Percentiles rank a stretch among this genome's conserved stretches.
These are phyloP conservation scores for Neurospora discreta DNA, from an alignment of 495 filamentous ascomycete species.

Conservation along the genomic window DNA sequence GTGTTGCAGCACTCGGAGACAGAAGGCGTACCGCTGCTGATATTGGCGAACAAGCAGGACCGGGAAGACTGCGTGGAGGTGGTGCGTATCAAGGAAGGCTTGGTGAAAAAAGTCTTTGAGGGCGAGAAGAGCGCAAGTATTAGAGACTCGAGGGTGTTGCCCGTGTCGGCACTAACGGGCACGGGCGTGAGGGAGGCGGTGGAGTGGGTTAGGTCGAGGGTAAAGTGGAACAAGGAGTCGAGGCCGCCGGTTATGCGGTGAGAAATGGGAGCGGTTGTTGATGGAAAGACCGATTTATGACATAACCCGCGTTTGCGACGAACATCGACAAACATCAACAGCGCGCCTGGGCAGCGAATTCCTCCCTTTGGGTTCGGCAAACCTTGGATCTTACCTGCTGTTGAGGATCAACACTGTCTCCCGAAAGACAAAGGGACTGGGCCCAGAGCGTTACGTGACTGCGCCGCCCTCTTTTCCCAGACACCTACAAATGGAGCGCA, in stretches of 20 bases:
- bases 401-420: neutral
- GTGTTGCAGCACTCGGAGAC: constrained; percentile 78
- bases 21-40: constrained; percentile 80
- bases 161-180: constrained; percentile 81
- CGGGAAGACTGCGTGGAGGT: constrained; percentile 96
- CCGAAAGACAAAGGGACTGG: neutral
- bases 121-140: constrained; percentile 77
- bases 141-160: constrained; percentile 81
- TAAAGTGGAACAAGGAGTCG: constrained; percentile 92
- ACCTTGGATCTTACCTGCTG: neutral
- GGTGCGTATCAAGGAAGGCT: constrained; percentile 88
- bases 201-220: constrained; percentile 83
- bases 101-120: constrained; percentile 89
- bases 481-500: neutral
- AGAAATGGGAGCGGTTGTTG: neutral
- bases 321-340: no score
- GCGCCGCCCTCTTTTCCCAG: neutral
- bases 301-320: no score
- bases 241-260: constrained; percentile 88
- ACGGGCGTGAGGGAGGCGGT: constrained; percentile 89
- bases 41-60: constrained; percentile 96
- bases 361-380: neutral
- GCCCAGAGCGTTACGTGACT: neutral
- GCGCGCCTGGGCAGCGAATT: neutral
- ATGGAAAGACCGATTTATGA: neutral